Conservation (phyloP, 164 flowering plant species). For the Euptelea pleiosperma region DNA sequence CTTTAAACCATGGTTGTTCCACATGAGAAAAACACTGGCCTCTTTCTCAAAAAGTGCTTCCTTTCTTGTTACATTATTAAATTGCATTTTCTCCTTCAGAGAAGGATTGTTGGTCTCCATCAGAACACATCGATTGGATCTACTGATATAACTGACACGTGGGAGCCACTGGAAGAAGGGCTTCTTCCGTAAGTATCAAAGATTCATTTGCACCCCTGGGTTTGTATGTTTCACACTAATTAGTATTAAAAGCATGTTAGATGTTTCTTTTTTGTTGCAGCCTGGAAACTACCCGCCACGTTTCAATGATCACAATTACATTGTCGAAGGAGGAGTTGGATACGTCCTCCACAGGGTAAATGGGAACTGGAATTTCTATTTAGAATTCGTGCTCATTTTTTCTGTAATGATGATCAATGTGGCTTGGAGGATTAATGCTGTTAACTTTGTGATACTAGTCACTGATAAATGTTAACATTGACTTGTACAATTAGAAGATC, state of each 20-base stretch:
- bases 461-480: no score
- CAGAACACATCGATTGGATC: conserved; percentile 61
- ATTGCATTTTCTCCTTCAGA: conserved; percentile 28
- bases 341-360: conserved; percentile 51
- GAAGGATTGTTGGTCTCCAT: conserved; percentile 65
- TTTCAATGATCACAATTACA: conserved; percentile 59
- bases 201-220: no score
- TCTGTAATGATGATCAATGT: no score
- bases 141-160: conserved; percentile 57
- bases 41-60: background rate
- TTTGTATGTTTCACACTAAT: background rate
- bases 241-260: background rate
- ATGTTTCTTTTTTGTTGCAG: conserved; percentile 24
- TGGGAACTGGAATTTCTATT: background rate
- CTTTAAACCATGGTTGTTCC: no score
- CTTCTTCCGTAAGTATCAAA: conserved; percentile 72
- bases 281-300: conserved; percentile 62
- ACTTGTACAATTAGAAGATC: no score
- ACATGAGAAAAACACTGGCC: background rate
- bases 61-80: background rate
- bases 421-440: no score
- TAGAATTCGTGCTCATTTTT: no score
- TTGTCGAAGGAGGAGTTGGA: conserved; percentile 59
- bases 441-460: no score
- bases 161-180: conserved; percentile 84